Conservation (phyloP, 2,329 filamentous ascomycete genomes). For the Tolypocladium ovalisporum region DNA sequence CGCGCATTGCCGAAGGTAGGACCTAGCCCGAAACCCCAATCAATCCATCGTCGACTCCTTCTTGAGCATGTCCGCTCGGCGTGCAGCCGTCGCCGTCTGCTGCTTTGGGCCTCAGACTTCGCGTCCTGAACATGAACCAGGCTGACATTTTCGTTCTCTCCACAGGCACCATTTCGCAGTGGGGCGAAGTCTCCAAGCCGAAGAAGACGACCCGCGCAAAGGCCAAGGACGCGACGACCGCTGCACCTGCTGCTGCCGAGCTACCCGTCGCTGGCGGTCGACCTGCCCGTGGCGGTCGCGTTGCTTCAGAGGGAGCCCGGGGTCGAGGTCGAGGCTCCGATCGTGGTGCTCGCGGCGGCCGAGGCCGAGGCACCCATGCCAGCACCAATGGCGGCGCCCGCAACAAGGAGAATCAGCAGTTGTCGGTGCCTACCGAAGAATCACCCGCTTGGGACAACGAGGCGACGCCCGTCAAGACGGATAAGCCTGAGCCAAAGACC, state of each 20-base stretch:
- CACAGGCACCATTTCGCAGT: conserved; percentile 68
- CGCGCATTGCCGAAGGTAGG: conserved; percentile 69
- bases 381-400: conserved; percentile 54
- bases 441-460: conserved; percentile 40
- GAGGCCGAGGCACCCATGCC: conserved; percentile 48
- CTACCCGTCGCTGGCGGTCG: conserved; percentile 30
- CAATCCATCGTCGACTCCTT: not conserved
- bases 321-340: conserved; percentile 53
- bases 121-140: not conserved
- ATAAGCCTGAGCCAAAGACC: conserved; percentile 22
- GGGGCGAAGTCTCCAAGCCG: conserved; percentile 72
- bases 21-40: not conserved
- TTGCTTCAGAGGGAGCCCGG: conserved; percentile 49
- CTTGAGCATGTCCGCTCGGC: not conserved
- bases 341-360: conserved; percentile 48
- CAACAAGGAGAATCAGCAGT: conserved; percentile 40
- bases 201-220: conserved; percentile 70
- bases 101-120: not conserved
- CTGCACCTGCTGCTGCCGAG: conserved; percentile 38
- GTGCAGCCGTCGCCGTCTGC: not conserved
- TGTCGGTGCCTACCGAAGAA: conserved; percentile 61
- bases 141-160: conserved; percentile 6
- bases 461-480: conserved; percentile 17
- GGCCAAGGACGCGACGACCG: conserved; percentile 49
- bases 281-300: conserved; percentile 49